Evolutionary conservation across 768 basidiomycete species (phyloP), one percentile per base, ranked within the genome.

Genomic region (Leccinellum rugosiceps): DNA sequence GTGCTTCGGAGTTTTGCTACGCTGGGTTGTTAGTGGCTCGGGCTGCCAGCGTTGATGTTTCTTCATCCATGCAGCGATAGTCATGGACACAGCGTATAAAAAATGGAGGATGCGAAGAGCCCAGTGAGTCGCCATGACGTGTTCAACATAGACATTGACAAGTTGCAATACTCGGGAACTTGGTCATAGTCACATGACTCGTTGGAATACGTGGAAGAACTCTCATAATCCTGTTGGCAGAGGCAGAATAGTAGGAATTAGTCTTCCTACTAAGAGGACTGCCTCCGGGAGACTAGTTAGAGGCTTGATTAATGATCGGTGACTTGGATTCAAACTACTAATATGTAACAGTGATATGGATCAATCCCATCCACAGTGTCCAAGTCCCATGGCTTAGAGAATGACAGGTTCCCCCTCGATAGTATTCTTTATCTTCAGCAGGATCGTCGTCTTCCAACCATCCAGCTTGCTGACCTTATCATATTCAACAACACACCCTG

Each of bases 381-480:
- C 50, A 26, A 7, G 38, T 41, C 43, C 58, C 56, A 62, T 38
- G 2, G 43, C 23, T 67, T 49, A 67, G 25, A 74, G 71, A 55
- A 72, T 74, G 44, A 50, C 62, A 2, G 76, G 80, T 58, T 85
- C 86, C 52, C 83, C 81, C 56, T 88, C 80, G 49, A 94, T 83
- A 21, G 78, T 77, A 69, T 83, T 84, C 82, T 98, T 98, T 73
- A 98, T 87, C 77, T 88, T 91, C 67, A 98, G 77, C 68, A 99
- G 72, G 51, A 99, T 87, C 28, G 72, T 78, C 47, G 95, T 98
- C 82, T 98, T 98, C 94, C 94, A 97, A 72, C 89, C 90, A 71
- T 98, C 96, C 68, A 99, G 75, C 75, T 92, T 94, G 38, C 85
- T 90, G 59, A 98, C 83, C 68, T 94, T 87, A 72, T 98, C 94